A percentile compares a stretch with the other conserved stretches of the same genome.
phyloP scores from a whole-genome alignment of 2,329 filamentous ascomycete species.

The Ophiostoma tasmaniense region DNA sequence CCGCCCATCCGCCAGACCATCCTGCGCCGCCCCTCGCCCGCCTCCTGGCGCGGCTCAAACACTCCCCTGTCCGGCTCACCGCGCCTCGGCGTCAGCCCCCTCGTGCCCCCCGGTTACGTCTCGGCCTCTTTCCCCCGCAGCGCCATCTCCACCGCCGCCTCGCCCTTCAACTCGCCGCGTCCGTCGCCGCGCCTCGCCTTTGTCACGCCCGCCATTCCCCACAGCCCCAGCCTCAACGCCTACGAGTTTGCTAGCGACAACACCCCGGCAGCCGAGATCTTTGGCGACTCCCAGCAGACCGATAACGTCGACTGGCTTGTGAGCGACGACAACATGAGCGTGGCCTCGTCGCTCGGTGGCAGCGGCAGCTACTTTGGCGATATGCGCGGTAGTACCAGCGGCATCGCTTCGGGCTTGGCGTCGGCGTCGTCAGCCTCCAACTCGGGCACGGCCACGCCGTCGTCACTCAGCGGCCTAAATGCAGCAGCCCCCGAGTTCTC shows the following conservation, averaged over 20 bases:
- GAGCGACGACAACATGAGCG: conserved; percentile 74
- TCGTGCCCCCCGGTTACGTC: conserved; percentile 74
- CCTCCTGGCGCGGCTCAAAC: conserved; percentile 78
- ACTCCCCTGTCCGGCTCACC: conserved; percentile 80
- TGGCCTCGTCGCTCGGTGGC: conserved; percentile 60
- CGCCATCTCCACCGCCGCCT: conserved; percentile 62
- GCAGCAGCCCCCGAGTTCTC: conserved; percentile 73
- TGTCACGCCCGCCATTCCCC: conserved; percentile 81
- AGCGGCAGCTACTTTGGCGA: conserved; percentile 75
- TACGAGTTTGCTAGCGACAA: conserved; percentile 87
- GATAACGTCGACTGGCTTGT: conserved; percentile 98
- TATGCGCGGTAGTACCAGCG: neutral
- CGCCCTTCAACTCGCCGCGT: conserved; percentile 87
- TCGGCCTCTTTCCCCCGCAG: conserved; percentile 68
- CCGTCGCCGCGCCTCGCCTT: conserved; percentile 87
- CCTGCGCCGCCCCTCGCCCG: conserved; percentile 82
- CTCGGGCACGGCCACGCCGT: conserved; percentile 65
- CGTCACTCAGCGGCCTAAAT: conserved; percentile 63
- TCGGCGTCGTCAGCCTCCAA: conserved; percentile 47
- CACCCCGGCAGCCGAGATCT: conserved; percentile 71
- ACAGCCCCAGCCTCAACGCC: conserved; percentile 87
- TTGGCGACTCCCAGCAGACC: conserved; percentile 77
- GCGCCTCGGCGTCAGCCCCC: conserved; percentile 70
- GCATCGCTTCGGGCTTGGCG: conserved; percentile 34
- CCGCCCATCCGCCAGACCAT: conserved; percentile 82